These are phyloP conservation scores for Euclidium syriacum DNA, from an alignment of 345 rosid genomes.

Conservation along the genomic window DNA sequence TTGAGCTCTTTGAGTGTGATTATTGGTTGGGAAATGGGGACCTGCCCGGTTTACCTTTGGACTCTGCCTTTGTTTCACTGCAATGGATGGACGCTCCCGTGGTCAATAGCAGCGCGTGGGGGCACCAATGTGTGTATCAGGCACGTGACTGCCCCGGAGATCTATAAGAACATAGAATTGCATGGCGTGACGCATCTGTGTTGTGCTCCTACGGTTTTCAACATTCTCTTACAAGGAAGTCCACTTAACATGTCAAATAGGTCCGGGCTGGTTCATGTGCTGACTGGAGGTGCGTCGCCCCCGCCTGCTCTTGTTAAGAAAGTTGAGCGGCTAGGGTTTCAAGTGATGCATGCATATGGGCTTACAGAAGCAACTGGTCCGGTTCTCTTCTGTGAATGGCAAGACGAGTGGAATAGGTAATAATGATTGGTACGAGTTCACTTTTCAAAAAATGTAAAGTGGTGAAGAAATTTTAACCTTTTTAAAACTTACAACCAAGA, in stretches of 20 bases:
- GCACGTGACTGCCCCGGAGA: slow-evolving; percentile 41
- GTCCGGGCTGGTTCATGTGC: slow-evolving; percentile 40
- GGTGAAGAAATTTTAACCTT: no score
- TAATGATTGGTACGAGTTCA: background rate
- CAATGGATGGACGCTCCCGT: slow-evolving; percentile 74
- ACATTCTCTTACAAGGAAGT: slow-evolving; percentile 37
- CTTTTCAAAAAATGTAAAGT: background rate
- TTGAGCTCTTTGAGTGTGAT: slow-evolving; percentile 46
- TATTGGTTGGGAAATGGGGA: slow-evolving; percentile 41
- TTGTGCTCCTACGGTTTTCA: slow-evolving; percentile 69
- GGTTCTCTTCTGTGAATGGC: slow-evolving; percentile 75
- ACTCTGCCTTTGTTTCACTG: slow-evolving; percentile 90
- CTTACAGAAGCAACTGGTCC: slow-evolving; percentile 73
- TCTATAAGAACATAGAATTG: slow-evolving; percentile 44
- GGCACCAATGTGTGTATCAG: slow-evolving; percentile 71
- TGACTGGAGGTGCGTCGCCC: slow-evolving; percentile 79
- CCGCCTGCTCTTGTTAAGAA: slow-evolving; percentile 49
- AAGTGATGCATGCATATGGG: slow-evolving; percentile 70
- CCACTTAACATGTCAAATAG: slow-evolving; percentile 12
- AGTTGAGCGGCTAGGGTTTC: slow-evolving; percentile 54
- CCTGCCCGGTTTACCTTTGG: slow-evolving; percentile 63
- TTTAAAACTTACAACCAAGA: no score
- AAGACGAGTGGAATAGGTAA: slow-evolving; percentile 48
- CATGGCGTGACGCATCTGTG: slow-evolving; percentile 75
- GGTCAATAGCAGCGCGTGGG: slow-evolving; percentile 84